Conservation (phyloP, 306 rosid species). For the Castanea mollissima region DNA sequence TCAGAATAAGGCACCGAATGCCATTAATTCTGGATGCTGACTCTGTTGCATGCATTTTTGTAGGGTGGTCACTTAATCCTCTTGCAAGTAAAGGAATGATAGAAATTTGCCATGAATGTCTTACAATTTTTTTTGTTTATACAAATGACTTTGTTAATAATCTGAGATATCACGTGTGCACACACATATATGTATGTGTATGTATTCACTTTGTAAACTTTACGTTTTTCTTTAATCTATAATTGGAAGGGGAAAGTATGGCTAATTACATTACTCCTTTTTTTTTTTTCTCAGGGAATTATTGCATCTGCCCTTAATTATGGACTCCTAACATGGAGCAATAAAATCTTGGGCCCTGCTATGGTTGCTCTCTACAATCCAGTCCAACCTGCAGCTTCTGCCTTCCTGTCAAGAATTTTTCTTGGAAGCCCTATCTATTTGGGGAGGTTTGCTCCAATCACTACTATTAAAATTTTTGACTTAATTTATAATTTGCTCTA, state of each 20-base stretch:
- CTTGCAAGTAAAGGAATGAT: constrained; percentile 1
- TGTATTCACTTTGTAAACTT: neutral
- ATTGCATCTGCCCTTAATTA: constrained; percentile 88
- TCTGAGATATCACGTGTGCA: neutral
- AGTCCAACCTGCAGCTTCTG: constrained; percentile 84
- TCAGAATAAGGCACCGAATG: neutral
- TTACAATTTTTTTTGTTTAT: neutral
- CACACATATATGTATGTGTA: neutral
- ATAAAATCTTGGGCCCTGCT: constrained; percentile 87
- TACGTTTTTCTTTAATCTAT: neutral
- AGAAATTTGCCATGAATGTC: neutral
- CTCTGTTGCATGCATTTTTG: neutral
- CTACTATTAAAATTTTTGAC: constrained; percentile 8
- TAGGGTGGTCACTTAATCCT: neutral
- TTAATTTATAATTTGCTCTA: neutral
- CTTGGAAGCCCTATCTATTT: constrained; percentile 88
- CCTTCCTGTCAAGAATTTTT: constrained; percentile 70
- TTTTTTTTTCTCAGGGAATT: constrained; percentile 56
- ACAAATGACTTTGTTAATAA: neutral
- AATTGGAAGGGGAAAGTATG: neutral
- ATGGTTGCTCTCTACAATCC: constrained; percentile 92
- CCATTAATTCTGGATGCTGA: neutral
- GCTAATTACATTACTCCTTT: neutral
- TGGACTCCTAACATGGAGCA: constrained; percentile 93
- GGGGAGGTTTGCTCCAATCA: constrained; percentile 68